These are phyloP conservation scores for Polygonum maritimum DNA, from an alignment of 148 eudicot species.

Conservation along the genomic window DNA sequence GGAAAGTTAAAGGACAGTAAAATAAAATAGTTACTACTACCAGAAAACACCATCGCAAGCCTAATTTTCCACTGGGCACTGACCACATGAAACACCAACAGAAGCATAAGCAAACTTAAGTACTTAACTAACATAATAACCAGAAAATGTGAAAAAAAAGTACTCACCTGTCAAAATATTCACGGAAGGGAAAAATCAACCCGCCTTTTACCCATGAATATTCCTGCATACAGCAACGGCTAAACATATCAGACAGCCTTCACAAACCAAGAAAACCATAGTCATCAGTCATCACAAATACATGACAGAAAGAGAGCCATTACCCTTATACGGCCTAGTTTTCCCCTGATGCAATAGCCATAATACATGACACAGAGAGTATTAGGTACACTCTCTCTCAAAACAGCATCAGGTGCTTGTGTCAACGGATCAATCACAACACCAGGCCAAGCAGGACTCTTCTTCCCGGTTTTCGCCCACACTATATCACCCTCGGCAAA, in stretches of 20 bases:
- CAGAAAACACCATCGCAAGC: neutral
- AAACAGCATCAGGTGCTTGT: slow-evolving; percentile 50
- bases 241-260: neutral
- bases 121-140: neutral
- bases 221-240: slow-evolving; percentile 41
- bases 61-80: neutral
- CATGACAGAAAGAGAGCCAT: neutral
- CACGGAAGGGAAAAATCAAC: slow-evolving; percentile 82
- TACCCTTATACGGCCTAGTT: slow-evolving; percentile 32
- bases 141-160: neutral
- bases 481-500: slow-evolving; percentile 52
- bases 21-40: neutral
- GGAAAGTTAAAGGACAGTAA: neutral
- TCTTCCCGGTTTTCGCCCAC: slow-evolving; percentile 72
- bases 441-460: slow-evolving; percentile 67
- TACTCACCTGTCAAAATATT: slow-evolving; percentile 66
- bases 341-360: slow-evolving; percentile 51
- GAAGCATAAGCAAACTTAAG: neutral
- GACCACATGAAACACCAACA: neutral
- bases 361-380: slow-evolving; percentile 59
- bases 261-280: neutral
- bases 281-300: too few relatives aligned
- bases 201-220: slow-evolving; percentile 93
- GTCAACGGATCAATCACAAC: slow-evolving; percentile 48
- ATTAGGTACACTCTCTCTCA: slow-evolving; percentile 38